Conservation (phyloP, 2,329 filamentous ascomycete genomes). For the Colletotrichum sp. region DNA sequence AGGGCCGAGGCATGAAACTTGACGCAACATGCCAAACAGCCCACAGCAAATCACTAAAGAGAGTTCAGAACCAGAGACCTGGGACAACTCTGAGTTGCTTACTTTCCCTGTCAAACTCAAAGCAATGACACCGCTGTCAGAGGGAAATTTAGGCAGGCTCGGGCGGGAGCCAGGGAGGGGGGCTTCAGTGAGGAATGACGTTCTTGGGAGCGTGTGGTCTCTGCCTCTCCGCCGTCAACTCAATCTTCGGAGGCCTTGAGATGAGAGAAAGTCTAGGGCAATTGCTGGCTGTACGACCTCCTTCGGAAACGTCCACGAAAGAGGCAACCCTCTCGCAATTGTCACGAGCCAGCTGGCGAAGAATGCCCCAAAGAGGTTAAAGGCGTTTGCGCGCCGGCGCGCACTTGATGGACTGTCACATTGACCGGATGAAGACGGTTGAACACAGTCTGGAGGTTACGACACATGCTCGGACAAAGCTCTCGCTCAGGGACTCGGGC, state of each 20-base stretch:
- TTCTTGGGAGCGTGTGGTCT: background rate
- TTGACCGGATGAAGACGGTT: background rate
- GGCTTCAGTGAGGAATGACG: background rate
- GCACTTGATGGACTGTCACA: background rate
- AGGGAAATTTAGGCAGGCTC: background rate
- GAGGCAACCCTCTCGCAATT: background rate
- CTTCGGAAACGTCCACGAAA: background rate
- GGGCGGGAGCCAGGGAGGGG: background rate
- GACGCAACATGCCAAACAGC: background rate
- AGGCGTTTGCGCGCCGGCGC: background rate
- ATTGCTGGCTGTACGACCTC: background rate
- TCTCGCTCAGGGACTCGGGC: background rate
- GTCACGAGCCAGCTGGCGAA: background rate
- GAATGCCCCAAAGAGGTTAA: background rate
- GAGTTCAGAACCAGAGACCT: background rate
- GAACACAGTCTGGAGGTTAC: background rate
- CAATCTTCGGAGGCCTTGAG: background rate
- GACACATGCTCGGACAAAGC: background rate
- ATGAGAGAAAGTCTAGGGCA: background rate
- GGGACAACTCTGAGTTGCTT: background rate
- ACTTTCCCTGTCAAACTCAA: background rate
- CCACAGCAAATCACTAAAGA: background rate
- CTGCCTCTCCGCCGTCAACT: background rate
- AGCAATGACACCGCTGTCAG: background rate
- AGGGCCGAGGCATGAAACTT: background rate